These are phyloP conservation scores for Neurospora sp. DNA, from an alignment of 495 filamentous ascomycete species.

Conservation along the genomic window DNA sequence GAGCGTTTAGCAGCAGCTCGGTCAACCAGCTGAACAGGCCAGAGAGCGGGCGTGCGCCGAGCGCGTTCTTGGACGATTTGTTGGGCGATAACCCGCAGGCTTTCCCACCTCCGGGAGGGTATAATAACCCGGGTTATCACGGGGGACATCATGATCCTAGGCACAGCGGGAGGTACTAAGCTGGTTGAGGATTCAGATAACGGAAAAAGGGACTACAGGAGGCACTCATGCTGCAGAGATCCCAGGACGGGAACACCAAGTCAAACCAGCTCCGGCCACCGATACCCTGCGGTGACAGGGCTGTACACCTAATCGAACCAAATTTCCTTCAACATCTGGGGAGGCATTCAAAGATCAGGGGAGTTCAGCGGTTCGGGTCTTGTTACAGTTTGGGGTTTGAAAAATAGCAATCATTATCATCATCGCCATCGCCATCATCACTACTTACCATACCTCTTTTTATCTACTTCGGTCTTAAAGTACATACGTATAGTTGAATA, in stretches of 20 bases:
- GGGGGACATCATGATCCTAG: slow-evolving; percentile 7
- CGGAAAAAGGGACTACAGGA: not conserved
- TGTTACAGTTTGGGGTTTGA: not conserved
- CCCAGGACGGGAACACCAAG: not conserved
- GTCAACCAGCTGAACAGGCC: slow-evolving; percentile 53
- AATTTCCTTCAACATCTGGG: not conserved
- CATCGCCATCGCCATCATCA: not conserved
- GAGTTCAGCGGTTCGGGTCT: not conserved
- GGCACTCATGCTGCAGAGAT: not conserved
- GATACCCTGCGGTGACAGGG: not conserved
- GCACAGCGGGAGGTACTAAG: slow-evolving; percentile 8
- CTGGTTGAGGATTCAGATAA: not conserved
- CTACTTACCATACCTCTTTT: not conserved
- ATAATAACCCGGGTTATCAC: not conserved
- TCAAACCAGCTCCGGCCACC: not conserved
- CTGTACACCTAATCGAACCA: not conserved
- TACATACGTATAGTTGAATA: not conserved
- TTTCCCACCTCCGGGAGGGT: slow-evolving; percentile 25
- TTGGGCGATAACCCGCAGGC: slow-evolving; percentile 50
- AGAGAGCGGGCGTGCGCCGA: slow-evolving; percentile 69
- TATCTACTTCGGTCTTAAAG: not conserved
- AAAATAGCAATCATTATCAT: not conserved
- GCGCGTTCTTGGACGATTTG: slow-evolving; percentile 86
- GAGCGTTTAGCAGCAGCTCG: slow-evolving; percentile 53
- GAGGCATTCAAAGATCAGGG: not conserved